Evolutionary conservation across 495 filamentous ascomycete species (phyloP), one percentile per base, ranked within the genome.

Genomic region (Hypoxylon crocopeplum): DNA sequence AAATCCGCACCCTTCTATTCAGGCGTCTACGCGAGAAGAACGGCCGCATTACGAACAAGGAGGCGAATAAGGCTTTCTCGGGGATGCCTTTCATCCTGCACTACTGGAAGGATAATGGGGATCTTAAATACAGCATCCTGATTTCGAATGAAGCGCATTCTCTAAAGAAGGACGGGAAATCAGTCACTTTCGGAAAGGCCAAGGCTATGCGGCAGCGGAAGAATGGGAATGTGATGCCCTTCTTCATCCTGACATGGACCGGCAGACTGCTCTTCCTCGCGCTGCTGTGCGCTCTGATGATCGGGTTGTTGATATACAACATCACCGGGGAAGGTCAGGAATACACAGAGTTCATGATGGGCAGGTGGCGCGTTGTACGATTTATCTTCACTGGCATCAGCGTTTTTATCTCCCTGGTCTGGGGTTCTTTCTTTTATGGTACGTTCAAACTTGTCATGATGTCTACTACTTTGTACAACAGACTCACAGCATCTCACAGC

Each of bases 361-460:
- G 65, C 7, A 66, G 65, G 33, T 60, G 62, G 44, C 59, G 71
- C 10, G 62, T 72, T 11, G 61, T 73, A n/a, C 67, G 71, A 13
- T 72, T 72, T 30, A 51, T 72, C 5, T 73, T 75, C 27, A 64
- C 63, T 10, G 52, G 49, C 1, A 25, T 68, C 20, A 67, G 72
- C 15, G 67, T 67, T 22, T 12, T 73, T 1, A 49, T 72, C 40
- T 47, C 65, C n/a, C 53, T 70, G 7, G 48, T 59, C 20, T 79
- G 75, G 73, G 57, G 66, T 0, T 62, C 64, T 4, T 72, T 73
- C 53, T 73, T 72, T 16, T 38, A 66, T 32, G 58, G 72, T 67
- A 19, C 56, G 63, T 62, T 20, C 17, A 13, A n/a, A 16, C 16
- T 8, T 8, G 24, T 27, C 10, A 29, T 10, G 16, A 10, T 17